A percentile compares a stretch with the other conserved stretches of the same genome.
Evolutionary conservation across 495 filamentous ascomycete genomes (phyloP).

Genomic region (Aspergillus coremiiformis): DNA sequence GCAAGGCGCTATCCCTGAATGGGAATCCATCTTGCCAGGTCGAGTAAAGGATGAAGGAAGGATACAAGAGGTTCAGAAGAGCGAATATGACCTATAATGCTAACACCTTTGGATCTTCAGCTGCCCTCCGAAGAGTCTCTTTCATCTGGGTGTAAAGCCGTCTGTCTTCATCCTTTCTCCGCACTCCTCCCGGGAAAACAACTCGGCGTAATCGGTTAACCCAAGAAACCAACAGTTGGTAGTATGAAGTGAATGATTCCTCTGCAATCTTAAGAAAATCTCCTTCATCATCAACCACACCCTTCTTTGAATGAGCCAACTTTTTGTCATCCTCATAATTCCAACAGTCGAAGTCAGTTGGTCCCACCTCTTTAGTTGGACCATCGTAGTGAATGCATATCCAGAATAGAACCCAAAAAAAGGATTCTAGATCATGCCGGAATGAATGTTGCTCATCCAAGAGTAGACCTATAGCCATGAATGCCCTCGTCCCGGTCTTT

Average conservation of each 20-base stretch:
- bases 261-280: constrained; percentile 20
- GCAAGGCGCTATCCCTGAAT: too few species aligned
- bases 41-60: too few species aligned
- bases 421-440: constrained; percentile 40
- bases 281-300: constrained; percentile 22
- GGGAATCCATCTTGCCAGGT: too few species aligned
- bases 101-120: not conserved
- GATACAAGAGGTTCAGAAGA: too few species aligned
- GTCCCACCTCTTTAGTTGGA: not conserved
- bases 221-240: constrained; percentile 27
- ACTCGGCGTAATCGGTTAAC: constrained; percentile 28
- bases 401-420: constrained; percentile 49
- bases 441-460: constrained; percentile 19
- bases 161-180: constrained; percentile 18
- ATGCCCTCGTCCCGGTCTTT: constrained; percentile 29
- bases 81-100: not conserved
- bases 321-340: constrained; percentile 16
- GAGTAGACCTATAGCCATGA: constrained; percentile 26
- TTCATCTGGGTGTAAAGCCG: constrained; percentile 4
- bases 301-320: constrained; percentile 17
- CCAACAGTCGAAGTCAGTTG: constrained; percentile 20
- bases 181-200: constrained; percentile 28
- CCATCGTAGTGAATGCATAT: constrained; percentile 37
- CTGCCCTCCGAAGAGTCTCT: not conserved
- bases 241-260: constrained; percentile 25